A percentile compares a stretch with the other conserved stretches of the same genome.
These are phyloP conservation scores for Penicillium herquei DNA, from an alignment of 495 filamentous ascomycete species.

Conservation along the genomic window DNA sequence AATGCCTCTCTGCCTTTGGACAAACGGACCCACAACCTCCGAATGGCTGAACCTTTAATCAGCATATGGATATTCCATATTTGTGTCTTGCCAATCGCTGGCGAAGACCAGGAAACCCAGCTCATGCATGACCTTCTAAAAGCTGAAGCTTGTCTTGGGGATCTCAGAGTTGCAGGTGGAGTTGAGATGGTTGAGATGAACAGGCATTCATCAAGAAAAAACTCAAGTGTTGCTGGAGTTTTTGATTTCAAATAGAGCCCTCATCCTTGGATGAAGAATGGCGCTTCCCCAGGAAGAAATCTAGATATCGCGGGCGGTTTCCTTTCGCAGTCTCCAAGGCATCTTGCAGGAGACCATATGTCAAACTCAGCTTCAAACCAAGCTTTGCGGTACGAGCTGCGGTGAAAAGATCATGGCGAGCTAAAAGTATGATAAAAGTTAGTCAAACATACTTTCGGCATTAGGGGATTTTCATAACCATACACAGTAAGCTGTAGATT, in stretches of 20 bases:
- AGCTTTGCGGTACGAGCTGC: slow-evolving; percentile 81
- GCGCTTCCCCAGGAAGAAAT: slow-evolving; percentile 55
- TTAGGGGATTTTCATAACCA: slow-evolving; percentile 22
- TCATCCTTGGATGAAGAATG: slow-evolving; percentile 15
- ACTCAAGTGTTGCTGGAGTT: too few species aligned
- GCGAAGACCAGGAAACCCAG: too few species aligned
- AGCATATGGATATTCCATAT: too few species aligned
- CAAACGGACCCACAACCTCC: too few species aligned
- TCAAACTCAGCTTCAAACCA: slow-evolving; percentile 73
- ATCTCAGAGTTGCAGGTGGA: too few species aligned
- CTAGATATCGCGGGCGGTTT: slow-evolving; percentile 67
- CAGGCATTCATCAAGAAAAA: background rate
- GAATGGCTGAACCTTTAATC: too few species aligned
- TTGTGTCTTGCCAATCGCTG: too few species aligned
- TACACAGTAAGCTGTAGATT: slow-evolving; percentile 84
- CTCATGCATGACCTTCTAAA: too few species aligned
- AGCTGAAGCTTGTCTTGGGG: too few species aligned
- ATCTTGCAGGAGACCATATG: slow-evolving; percentile 81
- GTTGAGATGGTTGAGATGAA: too few species aligned
- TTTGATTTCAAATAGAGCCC: slow-evolving; percentile 17
- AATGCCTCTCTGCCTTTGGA: too few species aligned
- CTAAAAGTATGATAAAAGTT: slow-evolving; percentile 39
- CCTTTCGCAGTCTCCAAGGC: slow-evolving; percentile 60
- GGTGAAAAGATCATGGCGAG: slow-evolving; percentile 76
- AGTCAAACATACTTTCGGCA: slow-evolving; percentile 3